phyloP scores from a whole-genome alignment of 2,329 filamentous ascomycete species.

The Knoxdaviesia capensis region DNA sequence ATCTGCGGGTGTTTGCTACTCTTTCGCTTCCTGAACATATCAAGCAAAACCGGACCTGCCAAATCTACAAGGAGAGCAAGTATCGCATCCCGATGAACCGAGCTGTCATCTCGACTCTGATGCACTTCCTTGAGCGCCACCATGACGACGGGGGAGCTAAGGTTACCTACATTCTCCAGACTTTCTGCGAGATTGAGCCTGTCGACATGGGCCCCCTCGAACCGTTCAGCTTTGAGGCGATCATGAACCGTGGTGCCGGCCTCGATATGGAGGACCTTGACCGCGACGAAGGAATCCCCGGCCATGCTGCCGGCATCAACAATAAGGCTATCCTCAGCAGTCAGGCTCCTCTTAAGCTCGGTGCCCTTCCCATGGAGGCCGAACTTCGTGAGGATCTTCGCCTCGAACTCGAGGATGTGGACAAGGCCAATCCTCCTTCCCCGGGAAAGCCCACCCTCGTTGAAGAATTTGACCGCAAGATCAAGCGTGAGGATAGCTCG shows the following conservation, averaged over 20 bases:
- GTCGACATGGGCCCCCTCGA: slow-evolving; percentile 42
- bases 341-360: slow-evolving; percentile 46
- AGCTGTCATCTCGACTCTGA: slow-evolving; percentile 61
- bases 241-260: slow-evolving; percentile 34
- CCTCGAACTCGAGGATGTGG: slow-evolving; percentile 70
- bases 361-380: slow-evolving; percentile 63
- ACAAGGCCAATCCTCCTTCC: slow-evolving; percentile 52
- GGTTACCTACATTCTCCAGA: slow-evolving; percentile 52
- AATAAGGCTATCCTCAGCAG: slow-evolving; percentile 41
- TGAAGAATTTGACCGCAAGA: slow-evolving; percentile 72
- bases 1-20: slow-evolving; percentile 54
- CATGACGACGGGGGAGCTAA: slow-evolving; percentile 60
- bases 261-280: slow-evolving; percentile 43
- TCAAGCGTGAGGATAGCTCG: slow-evolving; percentile 74
- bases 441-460: slow-evolving; percentile 54
- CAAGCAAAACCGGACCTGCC: slow-evolving; percentile 54
- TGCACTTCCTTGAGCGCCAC: slow-evolving; percentile 80
- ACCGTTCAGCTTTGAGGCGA: slow-evolving; percentile 40
- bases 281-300: slow-evolving; percentile 43
- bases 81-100: slow-evolving; percentile 82
- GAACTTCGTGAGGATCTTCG: slow-evolving; percentile 72
- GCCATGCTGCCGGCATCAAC: slow-evolving; percentile 38
- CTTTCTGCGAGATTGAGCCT: slow-evolving; percentile 35
- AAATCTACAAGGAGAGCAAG: slow-evolving; percentile 67
- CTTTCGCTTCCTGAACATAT: slow-evolving; percentile 64